Base-by-base conservation (phyloP, 139 green algal genomes). In the Closterium sp. region DNA sequence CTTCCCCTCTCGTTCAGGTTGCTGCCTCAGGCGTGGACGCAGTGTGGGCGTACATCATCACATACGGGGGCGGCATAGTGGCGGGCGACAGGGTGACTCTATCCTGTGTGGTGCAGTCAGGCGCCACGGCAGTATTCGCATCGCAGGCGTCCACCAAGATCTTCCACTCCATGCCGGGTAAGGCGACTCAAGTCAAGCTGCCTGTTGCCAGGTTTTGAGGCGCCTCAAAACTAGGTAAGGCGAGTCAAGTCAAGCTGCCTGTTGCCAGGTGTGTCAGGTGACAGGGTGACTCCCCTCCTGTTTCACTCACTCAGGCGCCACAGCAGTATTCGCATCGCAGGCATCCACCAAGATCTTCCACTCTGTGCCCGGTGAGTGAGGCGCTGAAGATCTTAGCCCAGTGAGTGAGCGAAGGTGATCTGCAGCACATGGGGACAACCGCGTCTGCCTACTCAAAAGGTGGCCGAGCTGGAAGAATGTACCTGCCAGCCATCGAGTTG, bases 131-230 rank as follows among this genome's bases (percentile, higher is more conserved):
- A 4, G 91, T 94, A 6, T 28, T 95, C 6, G 90, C 93, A 43
- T 95, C 93, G 8, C 93, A 95, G 86, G 33, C 91, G 10, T 93
- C 87, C 84, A 95, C 93, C 84, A 95, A 95, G 93, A 93, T 94
- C 25, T 88, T 38, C 36, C 84, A 90, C 33, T 34, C 31, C 30
- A 76, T 76, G 55, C 55, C 55, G 4, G 55, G 55, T 91, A 12
- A 87, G n/a, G n/a, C n/a, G n/a, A n/a, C 84, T 87, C 35, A n/a
- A 33, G 88, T 30, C 30, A 30, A 28, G 10, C 19, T 84, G 9
- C 84, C 84, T 32, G 84, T 69, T 90, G 12, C 25, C 16, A 90
- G 23, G 30, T 34, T 8, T 76, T 36, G 33, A 33, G 12, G 84
- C 9, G n/a, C n/a, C 9, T 87, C 84, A 87, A 87, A 12, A 34